phyloP scores from a whole-genome alignment of 2,329 filamentous ascomycete species.

The Helminthosporium solani region DNA sequence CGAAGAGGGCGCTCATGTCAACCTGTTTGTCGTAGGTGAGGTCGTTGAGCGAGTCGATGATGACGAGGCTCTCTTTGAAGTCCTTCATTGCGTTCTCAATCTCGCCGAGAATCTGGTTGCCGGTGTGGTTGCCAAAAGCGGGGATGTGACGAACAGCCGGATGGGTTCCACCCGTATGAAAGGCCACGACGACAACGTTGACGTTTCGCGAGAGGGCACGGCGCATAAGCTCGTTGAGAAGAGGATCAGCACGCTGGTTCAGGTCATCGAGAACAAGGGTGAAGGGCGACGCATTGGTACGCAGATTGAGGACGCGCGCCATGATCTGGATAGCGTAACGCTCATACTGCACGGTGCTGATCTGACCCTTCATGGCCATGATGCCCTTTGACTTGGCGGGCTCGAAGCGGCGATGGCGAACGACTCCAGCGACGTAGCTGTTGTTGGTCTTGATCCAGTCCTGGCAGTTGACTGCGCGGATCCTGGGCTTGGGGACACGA shows the following conservation, averaged over 20 bases:
- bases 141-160: conserved; percentile 69
- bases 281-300: conserved; percentile 80
- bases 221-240: conserved; percentile 71
- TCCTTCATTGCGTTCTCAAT: conserved; percentile 22
- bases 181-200: conserved; percentile 74
- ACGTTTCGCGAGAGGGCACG: conserved; percentile 59
- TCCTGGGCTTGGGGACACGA: background rate
- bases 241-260: conserved; percentile 72
- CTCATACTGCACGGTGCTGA: conserved; percentile 59
- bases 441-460: conserved; percentile 15
- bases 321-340: conserved; percentile 84
- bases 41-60: conserved; percentile 77
- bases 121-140: conserved; percentile 64
- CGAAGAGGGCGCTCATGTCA: conserved; percentile 60
- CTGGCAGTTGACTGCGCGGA: conserved; percentile 5
- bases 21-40: conserved; percentile 46
- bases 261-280: conserved; percentile 83
- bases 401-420: conserved; percentile 16
- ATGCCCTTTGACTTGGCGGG: conserved; percentile 3
- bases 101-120: conserved; percentile 44
- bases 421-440: conserved; percentile 11
- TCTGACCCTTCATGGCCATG: conserved; percentile 20
- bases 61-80: conserved; percentile 55
- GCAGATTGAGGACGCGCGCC: conserved; percentile 75
- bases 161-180: conserved; percentile 60